These are phyloP conservation scores for Sclerotinia minor DNA, from an alignment of 2,329 filamentous ascomycete genomes.

Conservation along the genomic window DNA sequence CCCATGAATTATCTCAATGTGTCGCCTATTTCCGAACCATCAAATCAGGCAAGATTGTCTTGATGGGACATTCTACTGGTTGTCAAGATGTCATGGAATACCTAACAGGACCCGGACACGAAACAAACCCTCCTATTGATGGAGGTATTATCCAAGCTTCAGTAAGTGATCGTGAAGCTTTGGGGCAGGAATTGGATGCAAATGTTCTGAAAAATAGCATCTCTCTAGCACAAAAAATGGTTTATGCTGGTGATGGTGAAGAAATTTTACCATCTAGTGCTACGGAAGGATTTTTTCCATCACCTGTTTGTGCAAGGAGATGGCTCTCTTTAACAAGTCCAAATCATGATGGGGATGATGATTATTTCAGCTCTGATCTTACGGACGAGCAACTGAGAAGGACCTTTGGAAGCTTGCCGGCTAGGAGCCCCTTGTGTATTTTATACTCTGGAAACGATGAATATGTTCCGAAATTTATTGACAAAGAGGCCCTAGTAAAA, in stretches of 20 bases:
- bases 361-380: conserved; percentile 68
- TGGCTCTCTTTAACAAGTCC: conserved; percentile 60
- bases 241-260: conserved; percentile 46
- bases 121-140: conserved; percentile 50
- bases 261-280: conserved; percentile 47
- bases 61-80: conserved; percentile 70
- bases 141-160: conserved; percentile 67
- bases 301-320: conserved; percentile 55
- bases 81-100: conserved; percentile 71
- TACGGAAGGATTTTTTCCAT: conserved; percentile 39
- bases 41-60: conserved; percentile 55
- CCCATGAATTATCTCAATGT: conserved; percentile 49
- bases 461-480: conserved; percentile 49
- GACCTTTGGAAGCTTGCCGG: conserved; percentile 57
- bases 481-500: conserved; percentile 50
- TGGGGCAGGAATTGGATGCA: conserved; percentile 44
- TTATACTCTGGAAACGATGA: conserved; percentile 53
- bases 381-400: conserved; percentile 49
- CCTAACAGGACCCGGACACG: conserved; percentile 43
- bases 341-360: conserved; percentile 58
- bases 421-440: conserved; percentile 49
- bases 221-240: conserved; percentile 46
- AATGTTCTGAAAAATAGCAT: conserved; percentile 42
- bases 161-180: conserved; percentile 62
- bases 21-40: conserved; percentile 50